phyloP scores from a whole-genome alignment of 2,329 filamentous ascomycete genomes.

The Colletotrichum sp. region DNA sequence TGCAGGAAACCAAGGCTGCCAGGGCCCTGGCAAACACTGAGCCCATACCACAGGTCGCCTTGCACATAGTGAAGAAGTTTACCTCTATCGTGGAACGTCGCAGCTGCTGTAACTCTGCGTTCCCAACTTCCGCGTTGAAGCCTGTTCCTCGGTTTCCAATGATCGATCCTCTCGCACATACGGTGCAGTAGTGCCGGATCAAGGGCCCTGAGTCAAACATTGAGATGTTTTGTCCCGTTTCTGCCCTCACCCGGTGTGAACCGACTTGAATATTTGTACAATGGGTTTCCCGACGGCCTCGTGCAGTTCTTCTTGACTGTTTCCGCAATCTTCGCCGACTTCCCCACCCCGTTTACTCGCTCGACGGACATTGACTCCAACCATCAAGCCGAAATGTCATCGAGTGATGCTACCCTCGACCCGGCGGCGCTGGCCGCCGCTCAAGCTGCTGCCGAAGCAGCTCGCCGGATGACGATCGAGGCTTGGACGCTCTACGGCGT shows the following conservation, averaged over 20 bases:
- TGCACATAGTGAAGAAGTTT: neutral
- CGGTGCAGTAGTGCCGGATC: neutral
- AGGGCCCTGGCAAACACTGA: neutral
- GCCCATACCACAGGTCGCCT: neutral
- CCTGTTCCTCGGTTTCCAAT: neutral
- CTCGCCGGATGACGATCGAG: constrained; percentile 23
- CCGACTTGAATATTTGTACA: neutral
- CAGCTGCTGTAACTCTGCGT: neutral
- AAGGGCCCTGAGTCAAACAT: neutral
- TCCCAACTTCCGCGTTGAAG: neutral
- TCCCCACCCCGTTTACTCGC: neutral
- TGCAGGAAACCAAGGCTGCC: neutral
- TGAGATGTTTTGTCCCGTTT: neutral
- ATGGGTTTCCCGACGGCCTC: neutral
- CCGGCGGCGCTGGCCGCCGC: constrained; percentile 26
- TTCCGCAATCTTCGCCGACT: neutral
- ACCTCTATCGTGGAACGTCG: neutral
- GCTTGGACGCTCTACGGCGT: constrained; percentile 32
- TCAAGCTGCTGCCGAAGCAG: constrained; percentile 25
- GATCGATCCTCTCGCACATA: neutral
- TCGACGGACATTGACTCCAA: neutral
- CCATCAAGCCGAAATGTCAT: neutral
- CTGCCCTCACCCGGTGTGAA: neutral
- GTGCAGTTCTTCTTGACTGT: neutral
- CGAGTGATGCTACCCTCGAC: neutral